These are phyloP conservation scores for Trypanosomatidae sp. DNA, from an alignment of 208 protist genomes.

Conservation along the genomic window DNA sequence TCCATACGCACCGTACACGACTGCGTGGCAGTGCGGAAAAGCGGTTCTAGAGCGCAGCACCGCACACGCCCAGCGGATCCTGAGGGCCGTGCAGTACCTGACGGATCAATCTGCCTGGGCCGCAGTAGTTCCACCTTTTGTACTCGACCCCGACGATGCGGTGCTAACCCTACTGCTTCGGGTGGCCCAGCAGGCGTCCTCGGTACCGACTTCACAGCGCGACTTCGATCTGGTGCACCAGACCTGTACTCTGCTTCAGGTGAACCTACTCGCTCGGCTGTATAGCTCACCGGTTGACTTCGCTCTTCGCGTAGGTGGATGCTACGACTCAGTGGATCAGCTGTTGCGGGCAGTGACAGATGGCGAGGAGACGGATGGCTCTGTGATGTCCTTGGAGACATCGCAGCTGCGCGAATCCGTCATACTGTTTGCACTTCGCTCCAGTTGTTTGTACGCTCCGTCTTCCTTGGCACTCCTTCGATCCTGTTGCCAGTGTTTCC, in stretches of 20 bases:
- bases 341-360: constrained; percentile 15
- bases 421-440: constrained; percentile 12
- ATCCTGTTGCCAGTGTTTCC: constrained; percentile 70
- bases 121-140: constrained; percentile 43
- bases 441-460: constrained; percentile 16
- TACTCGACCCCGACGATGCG: constrained; percentile 53
- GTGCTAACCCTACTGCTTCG: constrained; percentile 52
- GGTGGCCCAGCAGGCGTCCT: constrained; percentile 31
- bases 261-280: constrained; percentile 60
- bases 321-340: constrained; percentile 19
- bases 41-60: constrained; percentile 58
- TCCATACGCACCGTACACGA: constrained; percentile 17
- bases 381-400: not conserved
- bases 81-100: constrained; percentile 51
- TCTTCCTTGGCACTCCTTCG: constrained; percentile 35
- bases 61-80: constrained; percentile 53
- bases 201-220: not conserved
- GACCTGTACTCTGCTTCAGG: constrained; percentile 59
- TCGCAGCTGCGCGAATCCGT: constrained; percentile 16
- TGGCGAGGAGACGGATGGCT: constrained; percentile 4
- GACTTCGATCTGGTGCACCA: constrained; percentile 31
- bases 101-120: constrained; percentile 73
- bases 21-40: constrained; percentile 65
- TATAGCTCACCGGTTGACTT: constrained; percentile 19
- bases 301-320: constrained; percentile 13